phyloP scores from a whole-genome alignment of 257 asterid genomes.

The Cinchona pubescens region DNA sequence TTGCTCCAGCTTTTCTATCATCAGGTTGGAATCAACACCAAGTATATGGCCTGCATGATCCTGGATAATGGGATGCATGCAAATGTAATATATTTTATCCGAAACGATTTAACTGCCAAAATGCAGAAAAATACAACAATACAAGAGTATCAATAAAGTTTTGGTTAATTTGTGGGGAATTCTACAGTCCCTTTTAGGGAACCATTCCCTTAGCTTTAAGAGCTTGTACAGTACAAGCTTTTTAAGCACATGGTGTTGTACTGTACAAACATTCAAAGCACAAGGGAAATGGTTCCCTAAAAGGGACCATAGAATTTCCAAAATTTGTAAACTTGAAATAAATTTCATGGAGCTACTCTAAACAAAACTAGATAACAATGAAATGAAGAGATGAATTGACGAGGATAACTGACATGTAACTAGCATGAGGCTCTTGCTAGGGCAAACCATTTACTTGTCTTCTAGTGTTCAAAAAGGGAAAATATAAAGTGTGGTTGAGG shows the following conservation, averaged over 20 bases:
- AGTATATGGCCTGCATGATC: slow-evolving; percentile 98
- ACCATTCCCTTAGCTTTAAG: too few relatives aligned
- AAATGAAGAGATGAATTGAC: neutral
- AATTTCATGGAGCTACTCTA: neutral
- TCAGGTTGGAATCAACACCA: slow-evolving; percentile 83
- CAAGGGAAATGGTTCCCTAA: too few relatives aligned
- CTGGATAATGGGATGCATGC: slow-evolving; percentile 33
- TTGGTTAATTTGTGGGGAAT: too few relatives aligned
- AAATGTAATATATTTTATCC: neutral
- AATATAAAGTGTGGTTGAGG: neutral
- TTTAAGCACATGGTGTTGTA: too few relatives aligned
- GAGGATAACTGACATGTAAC: neutral
- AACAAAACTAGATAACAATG: neutral
- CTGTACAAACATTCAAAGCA: too few relatives aligned
- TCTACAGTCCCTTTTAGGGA: too few relatives aligned
- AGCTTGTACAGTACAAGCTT: too few relatives aligned
- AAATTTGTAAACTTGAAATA: neutral
- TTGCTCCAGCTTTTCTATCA: slow-evolving; percentile 83
- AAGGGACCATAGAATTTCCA: too few relatives aligned
- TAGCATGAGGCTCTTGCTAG: neutral
- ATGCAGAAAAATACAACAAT: neutral
- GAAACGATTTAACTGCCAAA: neutral
- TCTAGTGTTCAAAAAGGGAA: neutral
- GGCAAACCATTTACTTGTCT: neutral
- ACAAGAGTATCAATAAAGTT: neutral